These are phyloP conservation scores for Leccinum ochraceum DNA, from an alignment of 768 basidiomycete species.

Conservation along the genomic window DNA sequence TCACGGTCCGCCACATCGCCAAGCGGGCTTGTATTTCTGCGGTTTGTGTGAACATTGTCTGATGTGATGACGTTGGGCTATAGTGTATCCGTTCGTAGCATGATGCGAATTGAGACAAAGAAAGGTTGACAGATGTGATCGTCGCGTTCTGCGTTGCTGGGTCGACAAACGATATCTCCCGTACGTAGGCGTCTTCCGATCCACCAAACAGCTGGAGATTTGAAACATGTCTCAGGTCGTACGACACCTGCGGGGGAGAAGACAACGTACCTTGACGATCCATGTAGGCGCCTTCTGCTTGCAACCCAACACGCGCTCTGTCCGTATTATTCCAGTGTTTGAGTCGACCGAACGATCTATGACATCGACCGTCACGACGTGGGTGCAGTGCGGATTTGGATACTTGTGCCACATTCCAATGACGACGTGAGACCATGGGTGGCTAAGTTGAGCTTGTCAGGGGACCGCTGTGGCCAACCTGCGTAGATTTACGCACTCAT, in stretches of 20 bases:
- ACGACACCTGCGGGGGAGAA: constrained; percentile 3
- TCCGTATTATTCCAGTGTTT: constrained; percentile 84
- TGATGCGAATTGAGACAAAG: constrained; percentile 91
- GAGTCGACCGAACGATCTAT: constrained; percentile 83
- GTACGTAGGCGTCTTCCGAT: constrained; percentile 91
- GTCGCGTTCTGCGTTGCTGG: constrained; percentile 78
- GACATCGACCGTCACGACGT: constrained; percentile 86
- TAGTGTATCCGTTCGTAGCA: constrained; percentile 92
- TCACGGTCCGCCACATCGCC: constrained; percentile 77
- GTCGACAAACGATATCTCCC: constrained; percentile 93
- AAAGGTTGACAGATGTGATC: constrained; percentile 91
- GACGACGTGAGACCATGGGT: constrained; percentile 89
- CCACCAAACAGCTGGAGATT: constrained; percentile 77
- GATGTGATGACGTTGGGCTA: constrained; percentile 58
- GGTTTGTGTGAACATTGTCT: constrained; percentile 83
- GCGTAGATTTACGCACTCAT: constrained; percentile 60
- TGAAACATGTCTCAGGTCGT: constrained; percentile 2
- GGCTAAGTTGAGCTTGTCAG: constrained; percentile 45
- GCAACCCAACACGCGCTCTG: constrained; percentile 86
- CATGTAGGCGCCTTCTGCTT: constrained; percentile 90
- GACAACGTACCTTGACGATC: constrained; percentile 81
- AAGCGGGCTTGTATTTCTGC: constrained; percentile 87
- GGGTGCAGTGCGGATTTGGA: constrained; percentile 89
- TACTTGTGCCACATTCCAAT: constrained; percentile 96
- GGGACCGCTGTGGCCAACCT: constrained; percentile 1